phyloP scores from a whole-genome alignment of 257 asterid genomes.

The Oldenlandia corymbosa region DNA sequence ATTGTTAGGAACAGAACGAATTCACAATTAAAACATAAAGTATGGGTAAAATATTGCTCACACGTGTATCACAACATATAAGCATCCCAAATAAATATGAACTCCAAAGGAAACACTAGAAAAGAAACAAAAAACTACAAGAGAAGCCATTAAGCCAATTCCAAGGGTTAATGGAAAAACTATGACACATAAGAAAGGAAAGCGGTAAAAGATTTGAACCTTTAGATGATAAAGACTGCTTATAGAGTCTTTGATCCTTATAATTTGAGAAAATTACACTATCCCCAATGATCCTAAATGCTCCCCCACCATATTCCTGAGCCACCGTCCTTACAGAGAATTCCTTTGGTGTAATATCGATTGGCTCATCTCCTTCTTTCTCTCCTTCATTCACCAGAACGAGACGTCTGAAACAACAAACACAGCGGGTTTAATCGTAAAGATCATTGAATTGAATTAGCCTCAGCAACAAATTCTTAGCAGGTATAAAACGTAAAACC shows the following conservation, averaged over 20 bases:
- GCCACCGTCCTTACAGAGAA: constrained; percentile 83
- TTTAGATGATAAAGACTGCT: constrained; percentile 50
- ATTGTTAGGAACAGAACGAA: too few species aligned
- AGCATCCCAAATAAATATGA: too few species aligned
- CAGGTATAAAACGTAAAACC: neutral
- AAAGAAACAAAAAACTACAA: neutral
- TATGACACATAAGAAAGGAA: too few species aligned
- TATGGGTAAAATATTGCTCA: too few species aligned
- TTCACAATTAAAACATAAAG: too few species aligned
- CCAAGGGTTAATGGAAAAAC: neutral
- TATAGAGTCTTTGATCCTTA: constrained; percentile 88
- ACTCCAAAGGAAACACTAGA: too few species aligned
- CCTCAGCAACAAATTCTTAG: neutral
- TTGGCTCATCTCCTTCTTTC: constrained; percentile 42
- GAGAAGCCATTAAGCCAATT: neutral
- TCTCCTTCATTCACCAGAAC: constrained; percentile 77
- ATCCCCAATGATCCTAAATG: constrained; percentile 62
- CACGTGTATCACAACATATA: too few species aligned
- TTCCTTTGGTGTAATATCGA: constrained; percentile 71
- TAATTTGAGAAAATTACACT: constrained; percentile 71
- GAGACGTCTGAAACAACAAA: constrained; percentile 48
- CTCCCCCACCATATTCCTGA: constrained; percentile 96
- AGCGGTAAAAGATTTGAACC: constrained; percentile 32
- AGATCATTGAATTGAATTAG: neutral
- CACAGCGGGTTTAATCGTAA: constrained; percentile 1